Base-by-base conservation (phyloP, 78 protist species). In the Tieghemostelium lacteum region DNA sequence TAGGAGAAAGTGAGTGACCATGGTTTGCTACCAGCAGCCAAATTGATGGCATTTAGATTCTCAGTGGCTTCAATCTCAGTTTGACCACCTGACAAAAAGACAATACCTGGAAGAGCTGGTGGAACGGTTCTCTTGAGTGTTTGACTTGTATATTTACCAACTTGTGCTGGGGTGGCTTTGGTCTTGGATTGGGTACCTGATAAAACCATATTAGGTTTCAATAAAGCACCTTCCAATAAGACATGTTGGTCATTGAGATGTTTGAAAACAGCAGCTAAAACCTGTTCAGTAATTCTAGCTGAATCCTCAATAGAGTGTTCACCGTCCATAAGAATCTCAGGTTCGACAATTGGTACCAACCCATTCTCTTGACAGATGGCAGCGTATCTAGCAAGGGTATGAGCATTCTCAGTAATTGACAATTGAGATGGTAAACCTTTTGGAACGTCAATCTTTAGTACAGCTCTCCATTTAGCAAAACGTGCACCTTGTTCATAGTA, bases 261-360 rank as follows among this genome's bases (percentile, higher is more conserved):
- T 92, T 78, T 78, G 92, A 78, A 91, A 49, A 73, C 72, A 10
- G 87, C 86, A 10, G 95, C 92, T 67, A 85, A 78, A 36, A 93
- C 95, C 19, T 37, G 20, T 87, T 85, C 93, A 24, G 96, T 78
- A 64, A 64, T 73, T 54, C 12, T 40, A 42, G 91, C 91, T 39
- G 80, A 61, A 34, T 58, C 73, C 26, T 77, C 87, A 55, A 95
- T 77, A 54, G 80, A 39, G 95, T 95, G 97, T 3, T 24, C 62
- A 66, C 97, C 97, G 62, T 95, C 97, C 93, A 88, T 93, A 33
- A 95, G 85, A 16, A 62, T 93, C 94, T 98, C 99, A 20, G 99
- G 99, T 92, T 98, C 99, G 63, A 98, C 97, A 58, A 98, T 96
- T 63, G 99, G 99, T 29, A 95, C 98, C 2, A 98, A 91, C 39